phyloP scores from a whole-genome alignment of 2,329 filamentous ascomycete species.

The Pseudocercospora fuligena region DNA sequence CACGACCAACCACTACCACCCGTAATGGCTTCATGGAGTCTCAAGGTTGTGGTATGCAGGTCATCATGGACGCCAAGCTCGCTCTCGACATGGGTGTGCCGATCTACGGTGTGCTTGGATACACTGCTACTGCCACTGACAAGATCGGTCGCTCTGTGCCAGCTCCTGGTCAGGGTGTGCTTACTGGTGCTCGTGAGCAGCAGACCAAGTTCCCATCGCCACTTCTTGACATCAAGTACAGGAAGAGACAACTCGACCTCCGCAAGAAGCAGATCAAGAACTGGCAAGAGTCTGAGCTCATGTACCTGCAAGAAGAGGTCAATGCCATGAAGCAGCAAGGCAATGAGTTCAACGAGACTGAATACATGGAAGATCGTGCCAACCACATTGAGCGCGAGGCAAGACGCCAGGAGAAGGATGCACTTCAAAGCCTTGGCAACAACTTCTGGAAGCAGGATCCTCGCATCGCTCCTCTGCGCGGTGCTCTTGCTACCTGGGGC shows the following conservation, averaged over 20 bases:
- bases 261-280: conserved; percentile 93
- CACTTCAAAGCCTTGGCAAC: conserved; percentile 90
- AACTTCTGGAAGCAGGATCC: conserved; percentile 98
- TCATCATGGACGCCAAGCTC: conserved; percentile 97
- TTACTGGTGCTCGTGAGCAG: conserved; percentile 92
- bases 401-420: conserved; percentile 87
- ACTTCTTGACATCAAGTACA: conserved; percentile 95
- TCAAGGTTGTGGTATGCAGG: conserved; percentile 95
- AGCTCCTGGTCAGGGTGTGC: conserved; percentile 92
- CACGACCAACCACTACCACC: conserved; percentile 93
- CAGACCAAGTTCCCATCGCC: conserved; percentile 92
- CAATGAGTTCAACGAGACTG: conserved; percentile 74
- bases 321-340: conserved; percentile 85
- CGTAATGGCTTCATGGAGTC: conserved; percentile 99
- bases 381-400: conserved; percentile 88
- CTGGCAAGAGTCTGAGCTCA: conserved; percentile 93
- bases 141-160: conserved; percentile 98
- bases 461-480: conserved; percentile 91
- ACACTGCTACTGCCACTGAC: conserved; percentile 95
- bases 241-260: conserved; percentile 89
- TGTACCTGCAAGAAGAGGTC: conserved; percentile 91
- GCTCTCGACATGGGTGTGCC: conserved; percentile 98
- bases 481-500: conserved; percentile 95
- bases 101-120: conserved; percentile 90
- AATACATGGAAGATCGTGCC: conserved; percentile 84